Percentiles rank a stretch among this genome's conserved stretches.
Evolutionary conservation across 2,329 filamentous ascomycete species (phyloP).

Genomic region (Hymenoscyphus albidus): DNA sequence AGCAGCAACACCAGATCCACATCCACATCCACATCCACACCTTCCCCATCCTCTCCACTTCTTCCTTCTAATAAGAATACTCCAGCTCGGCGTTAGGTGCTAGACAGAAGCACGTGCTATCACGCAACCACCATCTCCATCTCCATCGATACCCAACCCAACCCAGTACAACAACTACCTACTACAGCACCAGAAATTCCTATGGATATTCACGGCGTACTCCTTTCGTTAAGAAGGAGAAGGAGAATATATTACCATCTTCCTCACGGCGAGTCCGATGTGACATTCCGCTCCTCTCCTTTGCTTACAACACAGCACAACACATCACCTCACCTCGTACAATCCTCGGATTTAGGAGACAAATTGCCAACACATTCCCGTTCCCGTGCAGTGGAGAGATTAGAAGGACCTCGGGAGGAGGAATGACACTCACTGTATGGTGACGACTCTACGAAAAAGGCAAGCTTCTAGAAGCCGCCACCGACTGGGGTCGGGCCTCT

Average conservation of each 20-base stretch:
- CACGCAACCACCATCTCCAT: neutral
- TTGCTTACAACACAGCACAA: neutral
- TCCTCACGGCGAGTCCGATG: neutral
- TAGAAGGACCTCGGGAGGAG: neutral
- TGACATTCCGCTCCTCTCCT: neutral
- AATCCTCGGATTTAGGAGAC: neutral
- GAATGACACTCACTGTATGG: conserved; percentile 9
- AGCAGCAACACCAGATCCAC: neutral
- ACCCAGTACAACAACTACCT: no score
- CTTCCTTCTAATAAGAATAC: no score
- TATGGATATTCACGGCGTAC: no score
- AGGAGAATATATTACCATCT: no score
- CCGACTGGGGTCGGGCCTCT: conserved; percentile 15
- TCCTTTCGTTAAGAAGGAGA: neutral
- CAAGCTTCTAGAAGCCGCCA: conserved; percentile 26
- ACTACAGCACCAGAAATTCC: no score
- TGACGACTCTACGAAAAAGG: conserved; percentile 12
- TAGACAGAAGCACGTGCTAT: neutral
- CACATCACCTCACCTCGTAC: neutral
- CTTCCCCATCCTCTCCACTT: neutral
- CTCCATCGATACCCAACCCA: no score
- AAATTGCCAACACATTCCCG: neutral
- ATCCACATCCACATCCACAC: neutral
- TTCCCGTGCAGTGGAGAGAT: no score
- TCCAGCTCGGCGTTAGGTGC: neutral